Conservation (phyloP, 2,329 filamentous ascomycete genomes). For the Pseudogymnoascus verrucosus region DNA sequence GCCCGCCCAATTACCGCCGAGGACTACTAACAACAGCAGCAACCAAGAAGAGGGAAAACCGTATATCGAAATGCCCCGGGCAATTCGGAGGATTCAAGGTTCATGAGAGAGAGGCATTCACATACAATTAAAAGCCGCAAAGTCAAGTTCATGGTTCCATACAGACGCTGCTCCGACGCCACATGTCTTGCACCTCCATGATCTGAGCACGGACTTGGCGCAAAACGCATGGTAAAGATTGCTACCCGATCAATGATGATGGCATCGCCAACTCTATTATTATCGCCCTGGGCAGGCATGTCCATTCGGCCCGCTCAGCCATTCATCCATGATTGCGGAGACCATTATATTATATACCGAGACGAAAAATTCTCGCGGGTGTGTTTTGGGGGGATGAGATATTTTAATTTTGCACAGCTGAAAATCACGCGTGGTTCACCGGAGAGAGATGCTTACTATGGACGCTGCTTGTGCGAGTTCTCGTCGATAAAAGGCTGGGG, state of each 20-base stretch:
- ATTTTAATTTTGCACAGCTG: neutral
- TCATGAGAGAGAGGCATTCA: neutral
- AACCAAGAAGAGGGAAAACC: neutral
- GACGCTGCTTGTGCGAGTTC: neutral
- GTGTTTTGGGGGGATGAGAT: neutral
- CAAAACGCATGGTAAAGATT: neutral
- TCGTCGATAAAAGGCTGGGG: neutral
- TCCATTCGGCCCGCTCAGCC: slow-evolving; percentile 1
- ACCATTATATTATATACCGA: neutral
- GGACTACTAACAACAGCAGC: neutral
- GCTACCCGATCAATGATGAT: slow-evolving; percentile 1
- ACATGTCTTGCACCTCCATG: neutral
- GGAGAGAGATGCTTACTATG: neutral
- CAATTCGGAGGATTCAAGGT: neutral
- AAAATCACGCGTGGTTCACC: neutral
- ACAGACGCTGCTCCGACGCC: neutral
- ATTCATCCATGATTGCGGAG: slow-evolving; percentile 2
- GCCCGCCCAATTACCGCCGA: neutral
- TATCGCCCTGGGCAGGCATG: neutral
- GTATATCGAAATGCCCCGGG: neutral
- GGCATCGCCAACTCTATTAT: slow-evolving; percentile 4
- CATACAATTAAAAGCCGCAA: slow-evolving; percentile 2
- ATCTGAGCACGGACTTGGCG: slow-evolving; percentile 1
- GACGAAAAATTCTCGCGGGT: neutral
- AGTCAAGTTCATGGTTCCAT: neutral